Percentiles rank a stretch among this genome's conserved stretches.
Conservation (phyloP, 768 basidiomycete genomes). For the Cystobasidium tubakii region DNA sequence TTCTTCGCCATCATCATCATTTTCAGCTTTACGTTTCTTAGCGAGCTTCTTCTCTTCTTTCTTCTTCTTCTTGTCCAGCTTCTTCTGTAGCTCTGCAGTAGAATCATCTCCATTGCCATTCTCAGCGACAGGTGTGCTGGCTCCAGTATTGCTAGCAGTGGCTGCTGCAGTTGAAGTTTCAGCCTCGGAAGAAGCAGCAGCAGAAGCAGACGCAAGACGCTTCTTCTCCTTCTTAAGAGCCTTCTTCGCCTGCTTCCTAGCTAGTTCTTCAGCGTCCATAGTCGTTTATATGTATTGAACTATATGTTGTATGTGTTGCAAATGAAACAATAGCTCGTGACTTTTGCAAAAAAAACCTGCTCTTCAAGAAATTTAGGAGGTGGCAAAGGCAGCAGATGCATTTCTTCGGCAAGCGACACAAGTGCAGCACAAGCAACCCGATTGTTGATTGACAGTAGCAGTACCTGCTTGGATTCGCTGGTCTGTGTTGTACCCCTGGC, state of each 20-base stretch:
- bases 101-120: background rate
- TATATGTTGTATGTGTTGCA: background rate
- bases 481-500: too few relatives aligned
- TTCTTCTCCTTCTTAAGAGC: constrained; percentile 16
- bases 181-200: background rate
- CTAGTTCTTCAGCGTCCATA: background rate
- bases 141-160: background rate
- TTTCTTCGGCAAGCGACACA: background rate
- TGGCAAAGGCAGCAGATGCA: background rate
- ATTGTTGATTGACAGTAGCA: too few relatives aligned
- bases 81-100: background rate
- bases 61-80: constrained; percentile 22
- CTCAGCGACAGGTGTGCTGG: background rate
- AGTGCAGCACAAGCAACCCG: too few relatives aligned
- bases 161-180: background rate
- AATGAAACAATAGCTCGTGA: background rate
- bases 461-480: too few relatives aligned
- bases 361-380: background rate
- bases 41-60: constrained; percentile 9
- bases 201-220: background rate
- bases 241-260: constrained; percentile 8
- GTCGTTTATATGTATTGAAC: background rate
- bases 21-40: constrained; percentile 16
- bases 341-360: background rate
- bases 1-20: background rate